Evolutionary conservation across 306 rosid species (phyloP).

Genomic region (Malus sieversii): DNA sequence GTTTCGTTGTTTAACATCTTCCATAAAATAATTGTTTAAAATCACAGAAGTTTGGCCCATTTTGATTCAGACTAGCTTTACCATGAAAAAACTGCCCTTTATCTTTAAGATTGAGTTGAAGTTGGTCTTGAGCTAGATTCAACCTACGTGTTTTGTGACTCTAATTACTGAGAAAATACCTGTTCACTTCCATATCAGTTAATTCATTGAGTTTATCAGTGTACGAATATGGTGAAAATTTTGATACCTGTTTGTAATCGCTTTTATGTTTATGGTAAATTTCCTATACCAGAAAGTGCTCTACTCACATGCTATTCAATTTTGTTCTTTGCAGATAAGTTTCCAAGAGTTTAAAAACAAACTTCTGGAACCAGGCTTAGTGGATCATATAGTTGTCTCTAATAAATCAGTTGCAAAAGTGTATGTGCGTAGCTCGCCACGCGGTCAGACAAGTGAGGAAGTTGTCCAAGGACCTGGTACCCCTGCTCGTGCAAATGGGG

Average conservation of each 20-base stretch:
- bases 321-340: slow-evolving; percentile 65
- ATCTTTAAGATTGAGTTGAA: not conserved
- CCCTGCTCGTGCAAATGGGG: slow-evolving; percentile 38
- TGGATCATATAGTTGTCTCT: slow-evolving; percentile 79
- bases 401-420: slow-evolving; percentile 94
- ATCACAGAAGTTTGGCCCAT: not conserved
- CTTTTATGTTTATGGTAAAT: not conserved
- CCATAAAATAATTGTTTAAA: not conserved
- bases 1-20: not conserved
- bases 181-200: not conserved
- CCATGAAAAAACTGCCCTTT: not conserved
- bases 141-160: not conserved
- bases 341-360: slow-evolving; percentile 93
- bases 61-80: not conserved
- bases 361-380: slow-evolving; percentile 89
- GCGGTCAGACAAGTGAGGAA: slow-evolving; percentile 48
- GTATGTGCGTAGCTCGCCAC: slow-evolving; percentile 62
- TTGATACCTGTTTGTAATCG: not conserved
- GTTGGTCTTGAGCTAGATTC: not conserved
- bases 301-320: slow-evolving; percentile 11
- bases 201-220: not conserved
- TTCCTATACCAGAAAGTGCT: slow-evolving; percentile 6
- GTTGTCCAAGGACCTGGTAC: slow-evolving; percentile 53
- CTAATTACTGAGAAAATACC: not conserved
- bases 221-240: not conserved